phyloP scores from a whole-genome alignment of 169 alveolate species.

The Cryptosporidium parvum region DNA sequence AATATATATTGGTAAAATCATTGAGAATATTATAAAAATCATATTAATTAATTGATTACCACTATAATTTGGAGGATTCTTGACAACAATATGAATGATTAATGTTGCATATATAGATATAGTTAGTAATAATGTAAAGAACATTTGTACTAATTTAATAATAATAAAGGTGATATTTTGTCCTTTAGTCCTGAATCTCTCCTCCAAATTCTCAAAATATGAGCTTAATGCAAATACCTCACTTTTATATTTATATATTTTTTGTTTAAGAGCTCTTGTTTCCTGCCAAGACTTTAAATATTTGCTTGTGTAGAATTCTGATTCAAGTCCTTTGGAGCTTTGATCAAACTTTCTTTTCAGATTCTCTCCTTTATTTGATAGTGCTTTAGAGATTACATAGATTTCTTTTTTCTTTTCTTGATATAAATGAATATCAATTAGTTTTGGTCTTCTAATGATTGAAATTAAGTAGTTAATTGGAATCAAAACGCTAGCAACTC shows the following conservation, averaged over 20 bases:
- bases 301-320: slow-evolving; percentile 1
- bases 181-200: slow-evolving; percentile 12
- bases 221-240: slow-evolving; percentile 56
- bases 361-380: slow-evolving; percentile 27
- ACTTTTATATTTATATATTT: slow-evolving; percentile 36
- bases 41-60: slow-evolving; percentile 36
- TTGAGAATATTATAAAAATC: slow-evolving; percentile 29
- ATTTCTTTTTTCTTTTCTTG: slow-evolving; percentile 17
- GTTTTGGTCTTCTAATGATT: slow-evolving; percentile 24
- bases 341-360: slow-evolving; percentile 30
- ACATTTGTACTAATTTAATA: background rate
- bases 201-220: slow-evolving; percentile 42
- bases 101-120: slow-evolving; percentile 12
- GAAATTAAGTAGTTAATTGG: slow-evolving; percentile 10
- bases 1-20: slow-evolving; percentile 44
- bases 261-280: slow-evolving; percentile 39
- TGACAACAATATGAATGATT: background rate
- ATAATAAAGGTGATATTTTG: slow-evolving; percentile 9
- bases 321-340: slow-evolving; percentile 9
- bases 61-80: slow-evolving; percentile 7
- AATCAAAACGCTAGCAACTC: slow-evolving; percentile 36
- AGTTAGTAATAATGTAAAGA: slow-evolving; percentile 39
- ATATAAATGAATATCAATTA: slow-evolving; percentile 4
- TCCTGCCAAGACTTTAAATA: slow-evolving; percentile 10
- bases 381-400: slow-evolving; percentile 4